Base-by-base conservation (phyloP, 169 alveolate species). In the Ichthyophthirius multifiliis region DNA sequence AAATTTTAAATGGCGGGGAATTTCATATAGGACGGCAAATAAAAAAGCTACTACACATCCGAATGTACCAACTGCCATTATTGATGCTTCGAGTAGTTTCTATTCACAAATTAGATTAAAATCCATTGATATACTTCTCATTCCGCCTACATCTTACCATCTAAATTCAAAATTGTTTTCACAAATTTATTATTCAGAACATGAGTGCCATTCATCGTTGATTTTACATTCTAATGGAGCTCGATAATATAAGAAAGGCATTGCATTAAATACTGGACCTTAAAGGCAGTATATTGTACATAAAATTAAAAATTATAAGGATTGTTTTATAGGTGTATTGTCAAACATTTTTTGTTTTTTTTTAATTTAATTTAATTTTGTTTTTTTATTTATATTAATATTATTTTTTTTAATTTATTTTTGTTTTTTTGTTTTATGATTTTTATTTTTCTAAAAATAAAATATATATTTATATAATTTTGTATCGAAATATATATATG, bases 211-310 rank as follows among this genome's bases (percentile, higher is more conserved):
- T 20, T 15, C 71, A 1, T 39, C 71, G 31, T 55, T 39, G 31
- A 55, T 55, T 5, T 55, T 55, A 23, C 71, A 55, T 2, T 34
- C 23, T 7, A 55, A 27, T 3, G 23, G 16, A 1, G 71, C 13
- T 27, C 71, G 23, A 39, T 55, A 55, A 55, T 55, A 55, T 23
- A 55, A 55, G 39, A 55, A 55, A 27, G 71, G 71, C 43, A 55
- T 55, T 27, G 71, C 71, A 55, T 55, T 55, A 27, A 55, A 55
- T 55, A 55, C 71, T 15, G 71, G 71, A 20, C 43, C 71, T 55
- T 55, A 55, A 27, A 55, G 31, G 12, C 43, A 55, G 31, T 55
- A 55, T 34, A 55, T 27, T 23, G 31, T 27, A 39, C 71, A 55
- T 7, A 55, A 27, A 23, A 34, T 27, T 34, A 55, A 27, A 23